Percentiles rank a stretch among this genome's conserved stretches.
phyloP scores from a whole-genome alignment of 345 rosid genomes.

The Sisymbrium altissimum region DNA sequence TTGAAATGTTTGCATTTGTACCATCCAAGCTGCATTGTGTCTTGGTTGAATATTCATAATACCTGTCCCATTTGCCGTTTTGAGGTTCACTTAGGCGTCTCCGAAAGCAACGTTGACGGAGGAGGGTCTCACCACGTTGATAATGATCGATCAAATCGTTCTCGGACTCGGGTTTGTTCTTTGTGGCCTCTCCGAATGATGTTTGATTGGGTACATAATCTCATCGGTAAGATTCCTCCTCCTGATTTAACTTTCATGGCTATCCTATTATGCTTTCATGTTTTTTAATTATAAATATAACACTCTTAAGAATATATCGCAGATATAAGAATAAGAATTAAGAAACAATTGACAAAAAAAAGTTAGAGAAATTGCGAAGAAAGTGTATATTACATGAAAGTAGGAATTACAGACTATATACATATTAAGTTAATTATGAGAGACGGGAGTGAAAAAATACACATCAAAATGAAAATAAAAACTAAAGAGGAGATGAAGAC shows the following conservation, averaged over 20 bases:
- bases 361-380: background rate
- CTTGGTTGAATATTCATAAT: constrained; percentile 68
- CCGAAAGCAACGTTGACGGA: background rate
- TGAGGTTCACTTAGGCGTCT: constrained; percentile 28
- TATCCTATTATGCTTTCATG: constrained; percentile 14
- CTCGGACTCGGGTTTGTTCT: background rate
- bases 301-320: background rate
- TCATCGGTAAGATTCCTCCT: constrained; percentile 16
- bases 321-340: constrained; percentile 9
- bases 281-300: background rate
- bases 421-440: background rate
- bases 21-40: constrained; percentile 63
- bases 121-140: background rate
- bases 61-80: constrained; percentile 77
- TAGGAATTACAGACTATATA: background rate
- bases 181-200: constrained; percentile 23
- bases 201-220: constrained; percentile 29
- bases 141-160: constrained; percentile 6
- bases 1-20: constrained; percentile 70
- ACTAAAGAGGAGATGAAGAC: background rate
- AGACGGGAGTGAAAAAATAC: background rate
- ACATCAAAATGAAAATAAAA: background rate
- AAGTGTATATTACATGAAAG: background rate
- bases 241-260: constrained; percentile 25
- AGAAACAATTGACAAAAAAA: background rate